These are phyloP conservation scores for Lactarius akahatsu DNA, from an alignment of 768 basidiomycete species.

Conservation along the genomic window DNA sequence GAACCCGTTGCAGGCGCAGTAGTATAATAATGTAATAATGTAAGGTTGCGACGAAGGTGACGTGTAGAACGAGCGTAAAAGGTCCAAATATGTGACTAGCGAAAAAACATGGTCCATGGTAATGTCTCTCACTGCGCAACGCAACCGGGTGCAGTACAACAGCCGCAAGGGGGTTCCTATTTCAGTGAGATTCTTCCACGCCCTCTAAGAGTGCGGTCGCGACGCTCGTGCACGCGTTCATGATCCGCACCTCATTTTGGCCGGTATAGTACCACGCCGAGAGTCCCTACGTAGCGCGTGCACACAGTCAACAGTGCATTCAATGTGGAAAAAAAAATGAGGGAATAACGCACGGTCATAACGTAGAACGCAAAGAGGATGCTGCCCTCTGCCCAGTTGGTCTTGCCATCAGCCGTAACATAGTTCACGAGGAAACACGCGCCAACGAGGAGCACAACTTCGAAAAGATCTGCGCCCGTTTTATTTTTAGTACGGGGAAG, in stretches of 20 bases:
- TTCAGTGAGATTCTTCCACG: background rate
- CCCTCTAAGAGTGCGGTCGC: constrained; percentile 36
- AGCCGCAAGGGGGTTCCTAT: no score
- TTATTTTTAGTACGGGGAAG: background rate
- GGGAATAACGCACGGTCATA: constrained; percentile 51
- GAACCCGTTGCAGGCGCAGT: background rate
- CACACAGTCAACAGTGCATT: background rate
- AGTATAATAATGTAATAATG: background rate
- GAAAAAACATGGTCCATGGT: background rate
- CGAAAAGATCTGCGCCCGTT: constrained; percentile 55
- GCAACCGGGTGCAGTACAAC: background rate
- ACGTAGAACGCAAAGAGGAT: constrained; percentile 65
- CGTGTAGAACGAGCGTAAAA: background rate
- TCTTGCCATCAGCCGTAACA: constrained; percentile 74
- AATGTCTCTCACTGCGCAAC: no score
- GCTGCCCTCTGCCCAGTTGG: constrained; percentile 75
- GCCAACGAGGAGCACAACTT: constrained; percentile 62
- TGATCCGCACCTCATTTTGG: constrained; percentile 46
- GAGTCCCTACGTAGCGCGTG: constrained; percentile 43
- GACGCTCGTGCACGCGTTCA: constrained; percentile 46
- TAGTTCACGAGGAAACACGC: constrained; percentile 78
- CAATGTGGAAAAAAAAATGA: background rate
- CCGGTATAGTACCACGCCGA: constrained; percentile 68
- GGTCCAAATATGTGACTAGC: background rate
- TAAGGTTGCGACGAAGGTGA: no score